Evolutionary conservation across 768 basidiomycete species (phyloP).

Genomic region (Pleurotus tuber-regium): DNA sequence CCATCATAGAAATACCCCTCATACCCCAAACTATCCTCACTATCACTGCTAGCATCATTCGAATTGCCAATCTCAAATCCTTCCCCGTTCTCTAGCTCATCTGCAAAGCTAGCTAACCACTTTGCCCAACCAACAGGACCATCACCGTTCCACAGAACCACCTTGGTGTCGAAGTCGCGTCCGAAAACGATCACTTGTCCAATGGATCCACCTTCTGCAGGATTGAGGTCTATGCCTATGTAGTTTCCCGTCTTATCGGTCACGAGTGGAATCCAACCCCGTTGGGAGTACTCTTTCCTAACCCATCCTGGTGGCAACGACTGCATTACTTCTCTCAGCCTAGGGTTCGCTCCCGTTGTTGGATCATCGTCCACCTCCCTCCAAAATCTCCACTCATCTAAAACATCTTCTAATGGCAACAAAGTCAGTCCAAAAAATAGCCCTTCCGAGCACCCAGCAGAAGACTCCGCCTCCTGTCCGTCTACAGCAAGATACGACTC

Average conservation of each 20-base stretch:
- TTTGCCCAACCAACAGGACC: slow-evolving; percentile 91
- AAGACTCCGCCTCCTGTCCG: slow-evolving; percentile 90
- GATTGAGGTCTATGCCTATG: slow-evolving; percentile 92
- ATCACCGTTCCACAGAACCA: slow-evolving; percentile 91
- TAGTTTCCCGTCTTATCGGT: slow-evolving; percentile 96
- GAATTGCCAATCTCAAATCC: slow-evolving; percentile 74
- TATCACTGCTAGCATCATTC: slow-evolving; percentile 61
- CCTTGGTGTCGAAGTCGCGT: slow-evolving; percentile 98
- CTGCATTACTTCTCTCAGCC: slow-evolving; percentile 74
- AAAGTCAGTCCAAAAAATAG: slow-evolving; percentile 96
- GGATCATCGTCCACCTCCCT: slow-evolving; percentile 90
- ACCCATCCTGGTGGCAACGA: slow-evolving; percentile 91
- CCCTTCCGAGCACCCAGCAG: slow-evolving; percentile 85
- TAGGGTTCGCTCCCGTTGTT: slow-evolving; percentile 73
- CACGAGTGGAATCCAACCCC: slow-evolving; percentile 96
- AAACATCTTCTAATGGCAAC: slow-evolving; percentile 87
- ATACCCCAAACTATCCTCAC: slow-evolving; percentile 84
- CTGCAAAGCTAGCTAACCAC: slow-evolving; percentile 89
- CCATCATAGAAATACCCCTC: slow-evolving; percentile 86
- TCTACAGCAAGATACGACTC: slow-evolving; percentile 88
- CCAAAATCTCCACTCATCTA: slow-evolving; percentile 98
- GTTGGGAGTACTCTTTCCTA: slow-evolving; percentile 83
- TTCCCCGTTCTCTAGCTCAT: slow-evolving; percentile 89
- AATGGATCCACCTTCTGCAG: slow-evolving; percentile 65
- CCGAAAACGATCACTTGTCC: slow-evolving; percentile 99